Base-by-base conservation (phyloP, 2,329 filamentous ascomycete genomes). In the Pseudogymnoascus sp. region DNA sequence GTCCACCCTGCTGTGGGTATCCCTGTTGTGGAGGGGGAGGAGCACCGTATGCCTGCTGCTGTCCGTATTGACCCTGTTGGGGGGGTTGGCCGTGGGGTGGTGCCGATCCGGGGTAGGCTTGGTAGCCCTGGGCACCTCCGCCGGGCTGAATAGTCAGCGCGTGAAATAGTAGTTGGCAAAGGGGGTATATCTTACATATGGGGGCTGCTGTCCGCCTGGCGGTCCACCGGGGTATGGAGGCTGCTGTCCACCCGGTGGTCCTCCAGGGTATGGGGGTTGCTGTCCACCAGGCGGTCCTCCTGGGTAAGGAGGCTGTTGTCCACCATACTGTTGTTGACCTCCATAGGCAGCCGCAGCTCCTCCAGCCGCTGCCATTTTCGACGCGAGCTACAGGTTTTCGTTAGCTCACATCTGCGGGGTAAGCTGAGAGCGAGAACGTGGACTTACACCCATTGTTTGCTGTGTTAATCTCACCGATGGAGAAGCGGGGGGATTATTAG, bases 1-100 rank as follows among this genome's bases (percentile, higher is more conserved):
- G 61, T 4, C 66, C 65, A 53, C 59, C 58, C 6, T 62, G 53
- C 50, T 63, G 61, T 37, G 57, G 50, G 58, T 63, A 64, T 59
- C 58, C 62, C 22, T 61, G 35, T 7, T 9, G 57, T 58, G 57
- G 57, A 36, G 57, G 47, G n/a, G 47, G 57, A 37, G 57, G 33
- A 4, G 33, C 57, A 12, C 57, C 33, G 12, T 58, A 58, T 22
- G 28, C n/a, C 15, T 58, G 57, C 3, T 58, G 22, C 28, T 58
- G 57, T 30, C 43, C 43, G n/a, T 53, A 53, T 53, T 53, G 43
- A n/a, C 43, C 43, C 33, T 58, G 57, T 7, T 30, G 57, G 2
- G 33, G 57, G 11, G 33, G 25, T 25, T 50, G 43, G 22, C 53
- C 43, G 8, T 50, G 43, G 1, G 43, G n/a, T 5, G 43, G 22